Conservation (phyloP, 2,329 filamentous ascomycete genomes). For the Stachybotrys chartarum region DNA sequence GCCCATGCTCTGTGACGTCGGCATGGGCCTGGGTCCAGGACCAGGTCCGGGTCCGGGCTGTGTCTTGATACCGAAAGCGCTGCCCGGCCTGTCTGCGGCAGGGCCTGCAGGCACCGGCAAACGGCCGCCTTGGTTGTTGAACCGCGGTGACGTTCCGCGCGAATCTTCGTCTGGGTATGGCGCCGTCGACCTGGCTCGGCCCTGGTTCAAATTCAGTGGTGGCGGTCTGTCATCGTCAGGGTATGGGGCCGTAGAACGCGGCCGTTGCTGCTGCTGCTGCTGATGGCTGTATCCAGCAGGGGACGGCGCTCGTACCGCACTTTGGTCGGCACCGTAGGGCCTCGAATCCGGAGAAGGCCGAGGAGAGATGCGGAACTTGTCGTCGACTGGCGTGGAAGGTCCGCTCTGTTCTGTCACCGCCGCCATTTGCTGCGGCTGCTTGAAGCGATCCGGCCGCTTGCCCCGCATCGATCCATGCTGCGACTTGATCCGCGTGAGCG, state of each 20-base stretch:
- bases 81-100: conserved; percentile 39
- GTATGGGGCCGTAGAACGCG: conserved; percentile 59
- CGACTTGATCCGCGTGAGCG: conserved; percentile 80
- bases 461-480: conserved; percentile 64
- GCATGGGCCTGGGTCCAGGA: conserved; percentile 24
- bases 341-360: conserved; percentile 2
- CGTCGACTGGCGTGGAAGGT: conserved; percentile 19
- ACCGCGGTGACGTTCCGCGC: conserved; percentile 24
- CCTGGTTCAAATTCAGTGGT: conserved; percentile 36
- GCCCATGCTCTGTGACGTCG: conserved; percentile 36
- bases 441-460: conserved; percentile 53
- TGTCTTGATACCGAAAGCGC: conserved; percentile 49
- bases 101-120: conserved; percentile 34
- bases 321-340: not conserved
- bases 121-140: conserved; percentile 41
- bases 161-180: conserved; percentile 50
- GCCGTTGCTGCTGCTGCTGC: conserved; percentile 20
- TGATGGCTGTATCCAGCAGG: conserved; percentile 32
- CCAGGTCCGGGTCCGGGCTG: conserved; percentile 14
- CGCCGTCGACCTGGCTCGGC: conserved; percentile 35
- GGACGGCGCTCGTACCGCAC: conserved; percentile 18
- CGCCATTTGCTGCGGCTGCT: conserved; percentile 41
- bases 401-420: conserved; percentile 37
- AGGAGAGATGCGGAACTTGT: conserved; percentile 8
- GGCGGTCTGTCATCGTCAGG: conserved; percentile 59